Percentiles rank a stretch among this genome's conserved stretches.
Evolutionary conservation across 1,284 basidiomycete species (phyloP).

Genomic region (Ganoderma meredithae): DNA sequence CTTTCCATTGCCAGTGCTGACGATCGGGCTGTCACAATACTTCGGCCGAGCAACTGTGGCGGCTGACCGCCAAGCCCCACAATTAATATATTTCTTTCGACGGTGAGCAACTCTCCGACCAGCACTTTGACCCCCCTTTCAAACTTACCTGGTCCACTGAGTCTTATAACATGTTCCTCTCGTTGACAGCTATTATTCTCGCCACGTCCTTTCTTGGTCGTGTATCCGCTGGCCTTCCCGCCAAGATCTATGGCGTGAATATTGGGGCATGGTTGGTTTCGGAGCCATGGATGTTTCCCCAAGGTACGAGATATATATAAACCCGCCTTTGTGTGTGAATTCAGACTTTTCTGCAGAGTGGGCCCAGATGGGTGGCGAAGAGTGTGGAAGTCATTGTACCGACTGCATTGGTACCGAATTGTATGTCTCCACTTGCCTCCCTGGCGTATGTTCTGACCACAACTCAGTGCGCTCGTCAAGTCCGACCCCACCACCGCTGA

Average conservation of each 20-base stretch:
- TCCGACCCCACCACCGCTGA: conserved; percentile 68
- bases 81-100: neutral
- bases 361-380: conserved; percentile 69
- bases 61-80: neutral
- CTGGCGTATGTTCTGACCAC: neutral
- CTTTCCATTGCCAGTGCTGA: neutral
- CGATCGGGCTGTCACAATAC: neutral
- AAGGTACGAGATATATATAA: conserved; percentile 44
- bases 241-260: conserved; percentile 73
- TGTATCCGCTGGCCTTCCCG: conserved; percentile 37
- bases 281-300: conserved; percentile 75
- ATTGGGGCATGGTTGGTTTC: conserved; percentile 68
- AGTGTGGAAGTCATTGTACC: conserved; percentile 55
- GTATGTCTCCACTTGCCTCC: conserved; percentile 40
- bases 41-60: neutral
- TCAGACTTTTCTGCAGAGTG: conserved; percentile 52
- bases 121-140: neutral
- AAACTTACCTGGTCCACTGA: neutral
- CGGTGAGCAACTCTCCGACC: neutral
- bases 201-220: neutral
- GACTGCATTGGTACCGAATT: conserved; percentile 67
- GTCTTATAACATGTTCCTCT: neutral
- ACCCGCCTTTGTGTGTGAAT: neutral
- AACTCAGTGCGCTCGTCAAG: conserved; percentile 58
- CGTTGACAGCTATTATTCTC: neutral